Percentiles rank a stretch among this genome's conserved stretches.
phyloP scores from a whole-genome alignment of 305 asterid species.

The Solanum hybrid region DNA sequence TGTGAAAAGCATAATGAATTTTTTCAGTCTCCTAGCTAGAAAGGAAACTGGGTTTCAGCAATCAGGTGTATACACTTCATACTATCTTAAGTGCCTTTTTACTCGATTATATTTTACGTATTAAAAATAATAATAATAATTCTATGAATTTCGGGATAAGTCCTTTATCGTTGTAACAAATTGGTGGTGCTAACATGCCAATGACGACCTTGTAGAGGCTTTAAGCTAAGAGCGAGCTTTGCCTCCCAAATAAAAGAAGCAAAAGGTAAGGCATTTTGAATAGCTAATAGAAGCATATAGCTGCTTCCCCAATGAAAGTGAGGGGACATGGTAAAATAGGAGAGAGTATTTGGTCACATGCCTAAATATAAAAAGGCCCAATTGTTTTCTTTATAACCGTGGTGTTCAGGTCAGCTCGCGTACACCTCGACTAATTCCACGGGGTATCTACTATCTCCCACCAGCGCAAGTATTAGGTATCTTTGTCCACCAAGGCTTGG shows the following conservation, averaged over 20 bases:
- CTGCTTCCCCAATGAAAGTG: neutral
- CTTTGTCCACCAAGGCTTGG: neutral
- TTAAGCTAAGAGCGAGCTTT: neutral
- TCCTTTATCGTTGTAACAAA: neutral
- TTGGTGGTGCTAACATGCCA: neutral
- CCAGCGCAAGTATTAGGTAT: neutral
- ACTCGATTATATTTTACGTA: neutral
- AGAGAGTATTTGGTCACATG: neutral
- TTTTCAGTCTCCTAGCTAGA: neutral
- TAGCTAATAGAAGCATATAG: neutral
- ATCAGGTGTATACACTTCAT: neutral
- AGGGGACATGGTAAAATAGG: neutral
- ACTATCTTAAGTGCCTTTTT: neutral
- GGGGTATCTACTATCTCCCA: neutral
- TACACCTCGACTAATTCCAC: neutral
- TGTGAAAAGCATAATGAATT: neutral
- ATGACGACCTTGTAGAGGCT: neutral
- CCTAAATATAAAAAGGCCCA: neutral
- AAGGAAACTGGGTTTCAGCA: neutral
- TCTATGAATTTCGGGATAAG: neutral
- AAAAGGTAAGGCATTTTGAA: neutral
- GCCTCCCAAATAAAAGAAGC: neutral
- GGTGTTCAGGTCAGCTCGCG: neutral
- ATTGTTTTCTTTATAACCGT: neutral
- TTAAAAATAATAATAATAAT: neutral